Percentiles rank a stretch among this genome's conserved stretches.
Evolutionary conservation across 768 basidiomycete genomes (phyloP).

Genomic region (Mycena leptocephala): DNA sequence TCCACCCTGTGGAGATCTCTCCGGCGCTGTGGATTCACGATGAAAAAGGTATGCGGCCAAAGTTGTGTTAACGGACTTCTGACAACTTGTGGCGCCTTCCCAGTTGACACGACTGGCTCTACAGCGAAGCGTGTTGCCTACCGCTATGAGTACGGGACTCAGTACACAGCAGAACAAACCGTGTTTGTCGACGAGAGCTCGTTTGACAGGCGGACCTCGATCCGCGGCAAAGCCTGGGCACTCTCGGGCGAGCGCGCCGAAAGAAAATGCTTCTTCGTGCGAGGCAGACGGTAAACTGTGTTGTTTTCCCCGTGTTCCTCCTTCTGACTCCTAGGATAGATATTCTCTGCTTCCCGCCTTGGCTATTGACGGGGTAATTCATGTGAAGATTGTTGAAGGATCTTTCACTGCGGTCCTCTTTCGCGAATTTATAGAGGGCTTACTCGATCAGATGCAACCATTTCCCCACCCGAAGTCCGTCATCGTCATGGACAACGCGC

Average conservation of each 20-base stretch:
- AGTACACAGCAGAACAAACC: constrained; percentile 42
- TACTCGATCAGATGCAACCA: constrained; percentile 56
- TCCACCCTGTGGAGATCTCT: constrained; percentile 35
- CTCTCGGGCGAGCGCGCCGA: constrained; percentile 38
- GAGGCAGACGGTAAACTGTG: constrained; percentile 41
- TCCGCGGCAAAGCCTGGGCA: constrained; percentile 46
- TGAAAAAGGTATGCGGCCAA: constrained; percentile 34
- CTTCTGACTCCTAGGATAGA: constrained; percentile 4
- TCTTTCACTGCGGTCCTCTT: constrained; percentile 50
- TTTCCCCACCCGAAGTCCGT: constrained; percentile 54
- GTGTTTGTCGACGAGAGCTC: constrained; percentile 55
- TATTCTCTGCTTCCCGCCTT: constrained; percentile 57
- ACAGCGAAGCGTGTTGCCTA: not conserved
- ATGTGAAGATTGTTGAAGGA: constrained; percentile 45
- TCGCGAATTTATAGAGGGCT: constrained; percentile 46
- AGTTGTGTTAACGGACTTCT: not conserved
- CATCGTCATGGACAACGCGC: constrained; percentile 57
- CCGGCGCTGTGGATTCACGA: constrained; percentile 35
- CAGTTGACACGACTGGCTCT: constrained; percentile 8
- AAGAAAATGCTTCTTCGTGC: constrained; percentile 44
- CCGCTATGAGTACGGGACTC: constrained; percentile 15
- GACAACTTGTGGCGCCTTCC: not conserved
- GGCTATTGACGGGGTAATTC: constrained; percentile 51
- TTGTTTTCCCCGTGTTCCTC: not conserved
- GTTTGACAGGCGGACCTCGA: constrained; percentile 45